These are phyloP conservation scores for Nemania bipapillata DNA, from an alignment of 2,329 filamentous ascomycete genomes.

Conservation along the genomic window DNA sequence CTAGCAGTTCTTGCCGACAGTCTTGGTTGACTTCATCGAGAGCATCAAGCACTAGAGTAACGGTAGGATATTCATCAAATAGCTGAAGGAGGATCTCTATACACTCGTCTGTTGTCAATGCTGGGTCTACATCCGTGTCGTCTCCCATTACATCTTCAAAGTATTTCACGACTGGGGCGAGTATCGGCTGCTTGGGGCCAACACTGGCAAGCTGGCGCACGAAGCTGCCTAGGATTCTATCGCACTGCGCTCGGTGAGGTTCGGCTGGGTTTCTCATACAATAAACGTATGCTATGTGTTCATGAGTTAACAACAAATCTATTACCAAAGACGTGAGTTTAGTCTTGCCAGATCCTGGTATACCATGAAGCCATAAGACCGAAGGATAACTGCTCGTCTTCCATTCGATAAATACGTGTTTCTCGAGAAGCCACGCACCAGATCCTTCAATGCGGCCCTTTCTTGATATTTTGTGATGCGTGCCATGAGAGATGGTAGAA, in stretches of 20 bases:
- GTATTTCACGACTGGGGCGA: background rate
- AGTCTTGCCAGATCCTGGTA: slow-evolving; percentile 15
- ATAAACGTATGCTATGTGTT: slow-evolving; percentile 14
- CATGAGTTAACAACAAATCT: background rate
- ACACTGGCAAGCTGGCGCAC: slow-evolving; percentile 13
- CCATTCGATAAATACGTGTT: background rate
- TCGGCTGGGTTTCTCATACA: slow-evolving; percentile 5
- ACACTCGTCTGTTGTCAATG: background rate
- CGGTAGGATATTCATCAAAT: slow-evolving; percentile 7
- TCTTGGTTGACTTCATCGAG: slow-evolving; percentile 14
- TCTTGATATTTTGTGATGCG: background rate
- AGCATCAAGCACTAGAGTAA: slow-evolving; percentile 6
- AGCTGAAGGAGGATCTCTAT: background rate
- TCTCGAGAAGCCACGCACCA: slow-evolving; percentile 4
- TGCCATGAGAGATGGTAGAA: background rate
- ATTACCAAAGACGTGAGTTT: slow-evolving; percentile 9
- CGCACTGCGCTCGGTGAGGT: slow-evolving; percentile 1
- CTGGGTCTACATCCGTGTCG: background rate
- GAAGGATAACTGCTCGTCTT: background rate
- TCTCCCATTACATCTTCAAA: background rate
- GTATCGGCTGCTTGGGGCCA: background rate
- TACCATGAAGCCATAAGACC: slow-evolving; percentile 3
- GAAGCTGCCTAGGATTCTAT: slow-evolving; percentile 2
- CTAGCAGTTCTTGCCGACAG: background rate
- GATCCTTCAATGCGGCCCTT: background rate